Percentiles rank a stretch among this genome's conserved stretches.
phyloP scores from a whole-genome alignment of 2,329 filamentous ascomycete genomes.

The Xylaria sp. region DNA sequence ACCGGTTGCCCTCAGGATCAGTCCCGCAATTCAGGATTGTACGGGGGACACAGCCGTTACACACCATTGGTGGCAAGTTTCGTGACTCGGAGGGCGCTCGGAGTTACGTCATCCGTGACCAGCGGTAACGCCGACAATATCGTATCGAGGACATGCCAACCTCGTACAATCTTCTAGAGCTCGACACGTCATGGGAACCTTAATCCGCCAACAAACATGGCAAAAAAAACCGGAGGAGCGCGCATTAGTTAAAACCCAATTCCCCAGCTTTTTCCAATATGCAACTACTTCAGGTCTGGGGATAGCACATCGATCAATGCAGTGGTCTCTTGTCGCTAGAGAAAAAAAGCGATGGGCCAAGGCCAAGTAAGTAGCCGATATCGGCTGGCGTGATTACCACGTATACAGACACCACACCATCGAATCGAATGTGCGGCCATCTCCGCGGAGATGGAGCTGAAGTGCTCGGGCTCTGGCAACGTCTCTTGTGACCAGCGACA shows the following conservation, averaged over 20 bases:
- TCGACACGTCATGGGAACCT: slow-evolving; percentile 13
- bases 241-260: neutral
- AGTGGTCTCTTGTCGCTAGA: neutral
- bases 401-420: neutral
- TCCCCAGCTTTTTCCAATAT: neutral
- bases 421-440: slow-evolving; percentile 10
- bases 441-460: slow-evolving; percentile 11
- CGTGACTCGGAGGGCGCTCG: neutral
- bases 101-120: neutral
- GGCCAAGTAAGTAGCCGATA: neutral
- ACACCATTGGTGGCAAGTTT: neutral
- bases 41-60: neutral
- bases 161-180: neutral
- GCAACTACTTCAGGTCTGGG: neutral
- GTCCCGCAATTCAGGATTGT: neutral
- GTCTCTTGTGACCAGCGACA: neutral
- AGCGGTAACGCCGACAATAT: neutral
- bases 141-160: no score
- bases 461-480: slow-evolving; percentile 2
- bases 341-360: neutral
- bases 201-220: neutral
- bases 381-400: slow-evolving; percentile 20
- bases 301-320: neutral
- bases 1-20: neutral
- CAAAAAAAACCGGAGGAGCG: neutral